Base-by-base conservation (phyloP, 2,329 filamentous ascomycete genomes). In the Pseudogymnoascus destructans region DNA sequence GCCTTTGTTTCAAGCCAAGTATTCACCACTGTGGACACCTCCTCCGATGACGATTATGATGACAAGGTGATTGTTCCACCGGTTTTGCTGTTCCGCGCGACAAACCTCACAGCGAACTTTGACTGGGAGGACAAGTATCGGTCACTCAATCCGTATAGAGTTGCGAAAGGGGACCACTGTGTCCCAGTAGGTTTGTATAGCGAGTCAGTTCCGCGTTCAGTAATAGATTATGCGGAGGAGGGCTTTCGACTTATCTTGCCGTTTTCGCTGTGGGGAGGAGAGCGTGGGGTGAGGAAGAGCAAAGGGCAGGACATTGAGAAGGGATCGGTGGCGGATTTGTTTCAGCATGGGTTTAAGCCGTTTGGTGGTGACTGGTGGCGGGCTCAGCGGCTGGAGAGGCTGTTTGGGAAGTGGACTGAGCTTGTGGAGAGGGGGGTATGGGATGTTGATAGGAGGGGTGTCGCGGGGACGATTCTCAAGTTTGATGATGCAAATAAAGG, bases 351-450 rank as follows among this genome's bases (percentile, higher is more conserved):
- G 1, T 46, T 25, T 25, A 60, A 60, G n/a, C 59, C 56, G n/a
- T 62, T 62, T 33, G 42, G 56, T 46, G 46, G 57, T 23, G 57
- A 40, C 8, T 57, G 42, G 49, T 30, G n/a, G 5, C 49, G 58
- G 10, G 55, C 55, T 5, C 60, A 61, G 17, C 36, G 60, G 21
- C 25, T 60, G 32, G 58, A 54, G 25, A 17, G 30, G n/a, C 42
- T 60, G 25, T 58, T 61, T 9, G 57, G 56, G 25, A 58, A 60
- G 30, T 61, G 59, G 60, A 57, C 49, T n/a, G 30, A 56, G 4
- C 56, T 60, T 35, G 59, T 61, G n/a, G 59, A 60, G 30, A 23
- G 21, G 13, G 60, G 60, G 7, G 30, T 36, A n/a, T 62, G 59
- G 57, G 30, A 36, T 9, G 59, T 62, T 42, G 58, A 19, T 13